Evolutionary conservation across 2,329 filamentous ascomycete species (phyloP).

Genomic region (Penicillium concentricum): DNA sequence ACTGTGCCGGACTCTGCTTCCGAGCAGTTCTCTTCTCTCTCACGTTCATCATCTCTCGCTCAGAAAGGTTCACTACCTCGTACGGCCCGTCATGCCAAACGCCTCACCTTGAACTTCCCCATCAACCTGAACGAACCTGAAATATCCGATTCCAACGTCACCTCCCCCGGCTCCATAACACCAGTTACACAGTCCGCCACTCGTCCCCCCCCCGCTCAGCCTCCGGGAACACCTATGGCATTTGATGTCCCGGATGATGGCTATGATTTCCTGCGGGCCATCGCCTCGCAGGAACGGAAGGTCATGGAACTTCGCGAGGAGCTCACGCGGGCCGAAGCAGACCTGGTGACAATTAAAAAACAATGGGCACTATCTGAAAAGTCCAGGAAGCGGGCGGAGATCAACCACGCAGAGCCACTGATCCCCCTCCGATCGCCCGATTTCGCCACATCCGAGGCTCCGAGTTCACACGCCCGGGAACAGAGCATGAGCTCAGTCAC

Average conservation of each 20-base stretch:
- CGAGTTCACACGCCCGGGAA: conserved; percentile 24
- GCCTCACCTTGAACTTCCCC: conserved; percentile 49
- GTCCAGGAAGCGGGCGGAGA: conserved; percentile 70
- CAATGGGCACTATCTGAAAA: conserved; percentile 79
- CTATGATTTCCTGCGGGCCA: conserved; percentile 76
- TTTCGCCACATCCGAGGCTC: conserved; percentile 10
- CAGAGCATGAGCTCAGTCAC: conserved; percentile 28
- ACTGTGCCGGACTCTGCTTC: conserved; percentile 17
- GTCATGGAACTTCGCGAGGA: conserved; percentile 92
- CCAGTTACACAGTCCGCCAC: conserved; percentile 34
- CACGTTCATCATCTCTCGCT: conserved; percentile 12
- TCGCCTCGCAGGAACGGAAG: conserved; percentile 86
- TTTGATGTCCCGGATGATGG: conserved; percentile 49
- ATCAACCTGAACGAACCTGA: conserved; percentile 34
- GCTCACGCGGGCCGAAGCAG: conserved; percentile 74
- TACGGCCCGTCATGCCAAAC: conserved; percentile 44
- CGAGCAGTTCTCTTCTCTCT: conserved; percentile 8
- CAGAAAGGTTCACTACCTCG: conserved; percentile 35
- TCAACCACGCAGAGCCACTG: conserved; percentile 59
- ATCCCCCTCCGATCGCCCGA: conserved; percentile 52
- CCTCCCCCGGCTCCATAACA: conserved; percentile 35
- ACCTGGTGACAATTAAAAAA: conserved; percentile 74
- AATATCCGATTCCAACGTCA: conserved; percentile 21
- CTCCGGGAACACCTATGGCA: conserved; percentile 26
- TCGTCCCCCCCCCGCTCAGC: conserved; percentile 31